These are phyloP conservation scores for Marasmius fiardii DNA, from an alignment of 1,284 basidiomycete genomes.

Conservation along the genomic window DNA sequence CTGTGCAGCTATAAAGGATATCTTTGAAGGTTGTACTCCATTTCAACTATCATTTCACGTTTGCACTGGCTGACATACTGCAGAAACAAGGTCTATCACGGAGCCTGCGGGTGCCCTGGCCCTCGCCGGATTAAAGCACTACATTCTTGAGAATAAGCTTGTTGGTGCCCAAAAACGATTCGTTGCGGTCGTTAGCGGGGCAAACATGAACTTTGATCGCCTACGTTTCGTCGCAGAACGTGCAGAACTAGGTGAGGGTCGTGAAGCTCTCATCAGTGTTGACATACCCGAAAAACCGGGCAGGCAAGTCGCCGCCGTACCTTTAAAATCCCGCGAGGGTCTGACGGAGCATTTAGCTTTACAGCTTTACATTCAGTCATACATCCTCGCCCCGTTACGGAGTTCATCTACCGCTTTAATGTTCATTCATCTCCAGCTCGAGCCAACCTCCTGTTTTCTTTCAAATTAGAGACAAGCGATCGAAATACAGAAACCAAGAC, in stretches of 20 bases:
- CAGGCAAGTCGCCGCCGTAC: slow-evolving; percentile 53
- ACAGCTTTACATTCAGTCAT: slow-evolving; percentile 84
- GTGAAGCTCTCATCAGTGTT: slow-evolving; percentile 90
- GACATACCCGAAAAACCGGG: slow-evolving; percentile 92
- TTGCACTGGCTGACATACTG: slow-evolving; percentile 6
- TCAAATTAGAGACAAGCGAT: slow-evolving; percentile 70
- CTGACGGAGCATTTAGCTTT: slow-evolving; percentile 70
- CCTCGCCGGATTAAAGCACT: slow-evolving; percentile 88
- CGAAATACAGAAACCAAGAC: slow-evolving; percentile 68
- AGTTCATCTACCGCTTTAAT: slow-evolving; percentile 93
- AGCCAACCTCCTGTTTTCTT: slow-evolving; percentile 90
- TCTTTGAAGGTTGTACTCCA: slow-evolving; percentile 84
- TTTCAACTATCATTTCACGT: slow-evolving; percentile 5
- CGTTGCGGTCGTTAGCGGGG: slow-evolving; percentile 91
- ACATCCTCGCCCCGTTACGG: slow-evolving; percentile 91
- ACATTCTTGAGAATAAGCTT: slow-evolving; percentile 82
- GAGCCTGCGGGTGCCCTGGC: slow-evolving; percentile 97
- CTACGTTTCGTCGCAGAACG: slow-evolving; percentile 97
- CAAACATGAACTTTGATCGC: slow-evolving; percentile 99
- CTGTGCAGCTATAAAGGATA: slow-evolving; percentile 98
- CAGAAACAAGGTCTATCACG: slow-evolving; percentile 92
- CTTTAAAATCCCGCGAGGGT: slow-evolving; percentile 1
- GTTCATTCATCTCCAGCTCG: slow-evolving; percentile 39
- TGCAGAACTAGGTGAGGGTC: slow-evolving; percentile 93
- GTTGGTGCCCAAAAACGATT: slow-evolving; percentile 84